phyloP scores from a whole-genome alignment of 345 rosid species.

The Populus euphratica region DNA sequence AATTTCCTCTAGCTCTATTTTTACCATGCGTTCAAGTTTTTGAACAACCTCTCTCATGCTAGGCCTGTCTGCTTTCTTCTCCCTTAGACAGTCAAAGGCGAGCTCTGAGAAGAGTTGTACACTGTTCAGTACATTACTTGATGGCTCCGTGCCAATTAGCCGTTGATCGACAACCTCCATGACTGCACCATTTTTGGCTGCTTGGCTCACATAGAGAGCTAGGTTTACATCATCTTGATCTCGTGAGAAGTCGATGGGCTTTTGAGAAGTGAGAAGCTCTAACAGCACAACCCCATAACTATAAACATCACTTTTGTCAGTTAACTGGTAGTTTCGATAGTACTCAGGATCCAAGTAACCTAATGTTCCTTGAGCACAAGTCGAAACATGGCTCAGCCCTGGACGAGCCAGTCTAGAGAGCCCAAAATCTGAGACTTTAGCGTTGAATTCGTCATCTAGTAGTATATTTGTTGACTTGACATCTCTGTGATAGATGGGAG shows the following conservation, averaged over 20 bases:
- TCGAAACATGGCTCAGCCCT: constrained; percentile 58
- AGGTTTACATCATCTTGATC: constrained; percentile 48
- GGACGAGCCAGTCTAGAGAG: constrained; percentile 56
- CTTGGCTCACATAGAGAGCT: constrained; percentile 40
- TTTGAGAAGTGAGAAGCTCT: constrained; percentile 53
- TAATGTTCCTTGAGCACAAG: constrained; percentile 63
- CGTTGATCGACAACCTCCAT: constrained; percentile 43
- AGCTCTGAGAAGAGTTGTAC: constrained; percentile 38
- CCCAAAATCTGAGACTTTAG: constrained; percentile 59
- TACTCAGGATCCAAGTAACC: constrained; percentile 67
- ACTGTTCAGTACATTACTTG: constrained; percentile 20
- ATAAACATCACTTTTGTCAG: constrained; percentile 60
- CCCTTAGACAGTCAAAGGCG: constrained; percentile 45
- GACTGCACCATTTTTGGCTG: constrained; percentile 28
- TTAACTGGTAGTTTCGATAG: constrained; percentile 54
- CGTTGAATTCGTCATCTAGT: constrained; percentile 39
- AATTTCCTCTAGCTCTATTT: constrained; percentile 7
- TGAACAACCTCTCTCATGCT: constrained; percentile 53
- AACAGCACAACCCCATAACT: constrained; percentile 57
- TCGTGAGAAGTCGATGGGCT: constrained; percentile 50
- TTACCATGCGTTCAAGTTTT: constrained; percentile 39
- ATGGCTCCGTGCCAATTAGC: constrained; percentile 29
- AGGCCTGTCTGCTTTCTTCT: constrained; percentile 47
- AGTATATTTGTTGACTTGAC: constrained; percentile 63
- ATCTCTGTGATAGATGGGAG: constrained; percentile 59